Base-by-base conservation (phyloP, 495 filamentous ascomycete species). In the Cercophora sp. region DNA sequence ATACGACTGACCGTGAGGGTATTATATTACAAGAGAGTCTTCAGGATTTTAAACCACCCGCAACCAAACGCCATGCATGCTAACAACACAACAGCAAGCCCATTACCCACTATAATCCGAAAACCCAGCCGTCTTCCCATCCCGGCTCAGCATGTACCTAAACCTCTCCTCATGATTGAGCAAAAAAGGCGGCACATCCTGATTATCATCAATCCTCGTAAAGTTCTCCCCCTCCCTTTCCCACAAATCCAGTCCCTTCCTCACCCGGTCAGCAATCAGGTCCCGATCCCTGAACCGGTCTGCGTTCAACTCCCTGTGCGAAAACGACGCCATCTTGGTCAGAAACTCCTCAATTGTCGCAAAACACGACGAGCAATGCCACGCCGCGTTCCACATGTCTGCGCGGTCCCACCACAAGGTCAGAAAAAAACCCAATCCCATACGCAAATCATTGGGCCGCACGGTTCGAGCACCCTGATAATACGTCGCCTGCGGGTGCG, bases 311-410 rank as follows among this genome's bases (percentile, higher is more conserved):
- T 60, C 64, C 9, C 54, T 60, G 47, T 80, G 78, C 42, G 75
- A 77, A 58, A 79, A 81, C 37, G 70, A 71, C 46, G 61, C 61
- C 63, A 80, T 69, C 64, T 80, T 81, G n/a, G 61, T 70, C 43
- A 75, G 59, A 55, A 83, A 53, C 56, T 81, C 72, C 1, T 69
- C 62, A 4, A 83, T 48, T 6, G 71, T 79, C 10, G 63, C 66
- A 51, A 81, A 79, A 56, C 79, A 82, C 11, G 66, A 73, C 25
- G 73, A 75, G 62, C 79, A 83, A 57, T 80, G 77, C 79, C 79
- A 83, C 5, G 65, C 70, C 0, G 79, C 76, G 55, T 72, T 73
- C 52, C 53, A 63, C 3, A 81, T 26, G 19, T 74, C 65, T n/a
- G 56, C 64, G 54, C 68, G 66, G 25, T 75, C 70, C 43, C 69